Evolutionary conservation across 371 early-diverging fungal genomes (phyloP), one percentile per base, ranked within the genome.

Genomic region (Mucor racemosus): DNA sequence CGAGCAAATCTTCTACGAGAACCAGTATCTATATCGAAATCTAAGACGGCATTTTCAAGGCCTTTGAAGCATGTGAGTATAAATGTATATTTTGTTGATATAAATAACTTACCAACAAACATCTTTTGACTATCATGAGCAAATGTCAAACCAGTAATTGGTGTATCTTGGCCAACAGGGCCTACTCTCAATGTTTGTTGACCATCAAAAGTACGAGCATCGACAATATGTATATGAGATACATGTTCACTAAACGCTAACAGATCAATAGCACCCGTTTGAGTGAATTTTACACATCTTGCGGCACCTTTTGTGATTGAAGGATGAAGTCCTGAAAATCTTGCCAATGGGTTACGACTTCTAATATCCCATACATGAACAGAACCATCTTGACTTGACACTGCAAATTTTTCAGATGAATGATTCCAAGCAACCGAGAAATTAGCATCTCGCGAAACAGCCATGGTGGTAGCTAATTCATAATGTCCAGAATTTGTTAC

Each of bases 241-340:
- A 92, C 89, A 71, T 96, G 96, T 85, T 96, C 96, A 53, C 89
- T 90, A 69, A 84, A 96, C 35, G 90, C 81, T 14, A 96, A 73
- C 34, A 96, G 72, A 82, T 96, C 96, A 38, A 94, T 82, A 1
- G 91, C 88, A 15, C 93, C 92, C 0, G 89, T 79, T 9, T 90
- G 90, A 0, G 94, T 88, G 67, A 94, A 96, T 67, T 94, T 94
- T 36, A 94, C 93, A 72, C 89, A 92, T 54, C 96, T 81, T 14
- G 90, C 86, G 15, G 96, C 95, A 4, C 94, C 93, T 62, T 91
- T 94, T 42, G 88, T 87, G 67, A 88, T 89, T 0, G 88, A 74
- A 44, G 78, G 75, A 71, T 81, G 80, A 14, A 76, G 67, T 1
- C 84, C 82, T 38, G 74, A 73, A 38, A 88, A 75, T 39, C 76